Conservation (phyloP, 306 rosid genomes). For the Echinosophora koreensis region DNA sequence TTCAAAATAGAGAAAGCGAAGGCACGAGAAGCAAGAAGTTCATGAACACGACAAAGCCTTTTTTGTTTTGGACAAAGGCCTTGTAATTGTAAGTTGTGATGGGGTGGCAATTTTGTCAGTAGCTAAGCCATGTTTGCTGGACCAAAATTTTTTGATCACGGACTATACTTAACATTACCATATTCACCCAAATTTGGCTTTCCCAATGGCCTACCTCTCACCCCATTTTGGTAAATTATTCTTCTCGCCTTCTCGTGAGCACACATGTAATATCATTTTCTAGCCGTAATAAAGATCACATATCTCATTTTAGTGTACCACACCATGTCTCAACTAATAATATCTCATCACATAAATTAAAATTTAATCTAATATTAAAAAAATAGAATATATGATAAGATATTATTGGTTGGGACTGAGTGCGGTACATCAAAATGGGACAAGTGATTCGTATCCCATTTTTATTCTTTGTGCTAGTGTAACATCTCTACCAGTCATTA, state of each 20-base stretch:
- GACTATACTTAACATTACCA: constrained; percentile 47
- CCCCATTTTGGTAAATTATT: constrained; percentile 43
- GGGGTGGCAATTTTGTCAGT: constrained; percentile 60
- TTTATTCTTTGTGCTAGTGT: constrained; percentile 1
- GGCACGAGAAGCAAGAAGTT: constrained; percentile 46
- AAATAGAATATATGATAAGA: no score
- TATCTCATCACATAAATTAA: no score
- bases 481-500: constrained; percentile 48
- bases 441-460: no score
- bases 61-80: constrained; percentile 23
- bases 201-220: constrained; percentile 26
- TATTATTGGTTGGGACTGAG: no score
- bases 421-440: no score
- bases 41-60: constrained; percentile 61
- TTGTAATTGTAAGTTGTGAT: constrained; percentile 46
- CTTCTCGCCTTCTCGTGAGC: constrained; percentile 41
- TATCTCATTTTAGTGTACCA: no score
- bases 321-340: no score
- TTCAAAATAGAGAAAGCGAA: constrained; percentile 13
- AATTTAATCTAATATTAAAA: no score
- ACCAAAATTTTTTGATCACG: constrained; percentile 52
- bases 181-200: constrained; percentile 33
- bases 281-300: no score
- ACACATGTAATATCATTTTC: constrained; percentile 50
- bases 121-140: constrained; percentile 43